A percentile compares a stretch with the other conserved stretches of the same genome.
Evolutionary conservation across 345 rosid species (phyloP).

Genomic region (Noccaea bulbosa): DNA sequence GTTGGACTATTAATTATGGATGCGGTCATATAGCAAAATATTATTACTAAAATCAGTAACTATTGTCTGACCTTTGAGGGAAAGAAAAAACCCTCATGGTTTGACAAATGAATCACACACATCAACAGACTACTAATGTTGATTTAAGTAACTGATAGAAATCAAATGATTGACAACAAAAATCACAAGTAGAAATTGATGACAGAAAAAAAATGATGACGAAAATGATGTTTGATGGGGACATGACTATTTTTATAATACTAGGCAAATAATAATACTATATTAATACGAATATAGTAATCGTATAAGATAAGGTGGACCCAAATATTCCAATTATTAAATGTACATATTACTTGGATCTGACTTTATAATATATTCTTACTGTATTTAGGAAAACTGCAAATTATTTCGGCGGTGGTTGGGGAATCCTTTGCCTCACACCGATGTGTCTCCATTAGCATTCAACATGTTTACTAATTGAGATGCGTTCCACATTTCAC

Average conservation of each 20-base stretch:
- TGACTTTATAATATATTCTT: constrained; percentile 27
- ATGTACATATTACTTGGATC: constrained; percentile 25
- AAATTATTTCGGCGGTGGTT: constrained; percentile 37
- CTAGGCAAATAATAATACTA: not conserved
- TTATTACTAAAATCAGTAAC: too few species aligned
- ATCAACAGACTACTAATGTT: not conserved
- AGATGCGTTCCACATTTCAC: too few species aligned
- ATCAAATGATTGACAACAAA: constrained; percentile 13
- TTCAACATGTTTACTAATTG: too few species aligned
- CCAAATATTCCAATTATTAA: constrained; percentile 26
- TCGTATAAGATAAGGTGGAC: constrained; percentile 39
- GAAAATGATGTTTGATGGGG: constrained; percentile 36
- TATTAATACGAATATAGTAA: constrained; percentile 23
- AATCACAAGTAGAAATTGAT: constrained; percentile 6
- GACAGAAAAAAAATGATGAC: constrained; percentile 22
- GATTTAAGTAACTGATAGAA: not conserved
- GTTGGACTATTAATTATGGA: too few species aligned
- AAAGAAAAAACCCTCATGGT: too few species aligned
- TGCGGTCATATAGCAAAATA: too few species aligned
- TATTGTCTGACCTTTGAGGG: too few species aligned
- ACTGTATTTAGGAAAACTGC: constrained; percentile 34
- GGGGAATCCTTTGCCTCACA: constrained; percentile 30
- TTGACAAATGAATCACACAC: too few species aligned
- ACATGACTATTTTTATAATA: constrained; percentile 14
- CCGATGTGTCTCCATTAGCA: too few species aligned